These are phyloP conservation scores for Candida verbasci DNA, from an alignment of 805 yeast species.

Conservation along the genomic window DNA sequence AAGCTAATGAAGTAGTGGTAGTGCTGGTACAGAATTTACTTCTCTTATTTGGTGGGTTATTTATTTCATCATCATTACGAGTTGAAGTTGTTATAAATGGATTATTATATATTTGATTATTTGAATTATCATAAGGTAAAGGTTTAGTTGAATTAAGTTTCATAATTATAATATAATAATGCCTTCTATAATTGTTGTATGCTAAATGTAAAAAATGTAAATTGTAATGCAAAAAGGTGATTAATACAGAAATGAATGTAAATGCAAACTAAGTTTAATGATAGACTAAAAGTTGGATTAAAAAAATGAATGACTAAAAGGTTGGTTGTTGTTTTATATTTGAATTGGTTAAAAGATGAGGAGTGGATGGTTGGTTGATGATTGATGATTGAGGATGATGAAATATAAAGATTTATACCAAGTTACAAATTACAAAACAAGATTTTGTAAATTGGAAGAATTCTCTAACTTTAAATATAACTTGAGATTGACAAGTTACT, in stretches of 20 bases:
- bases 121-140: slow-evolving; percentile 16
- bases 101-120: slow-evolving; percentile 19
- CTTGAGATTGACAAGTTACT: background rate
- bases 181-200: too few species aligned
- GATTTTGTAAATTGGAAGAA: too few species aligned
- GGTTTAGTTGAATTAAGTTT: slow-evolving; percentile 19
- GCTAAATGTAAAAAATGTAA: slow-evolving; percentile 3
- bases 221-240: slow-evolving; percentile 7
- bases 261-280: background rate
- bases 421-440: too few species aligned
- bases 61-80: slow-evolving; percentile 2
- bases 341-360: too few species aligned
- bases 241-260: background rate
- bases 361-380: background rate
- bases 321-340: too few species aligned
- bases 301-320: background rate
- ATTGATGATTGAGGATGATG: background rate
- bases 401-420: background rate
- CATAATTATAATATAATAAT: slow-evolving; percentile 5
- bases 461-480: too few species aligned
- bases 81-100: too few species aligned
- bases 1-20: slow-evolving; percentile 2
- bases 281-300: slow-evolving; percentile 1
- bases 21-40: background rate
- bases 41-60: background rate